Percentiles rank a stretch among this genome's conserved stretches.
Conservation (phyloP, 176 grass and related monocot genomes). For the Poa pratensis region DNA sequence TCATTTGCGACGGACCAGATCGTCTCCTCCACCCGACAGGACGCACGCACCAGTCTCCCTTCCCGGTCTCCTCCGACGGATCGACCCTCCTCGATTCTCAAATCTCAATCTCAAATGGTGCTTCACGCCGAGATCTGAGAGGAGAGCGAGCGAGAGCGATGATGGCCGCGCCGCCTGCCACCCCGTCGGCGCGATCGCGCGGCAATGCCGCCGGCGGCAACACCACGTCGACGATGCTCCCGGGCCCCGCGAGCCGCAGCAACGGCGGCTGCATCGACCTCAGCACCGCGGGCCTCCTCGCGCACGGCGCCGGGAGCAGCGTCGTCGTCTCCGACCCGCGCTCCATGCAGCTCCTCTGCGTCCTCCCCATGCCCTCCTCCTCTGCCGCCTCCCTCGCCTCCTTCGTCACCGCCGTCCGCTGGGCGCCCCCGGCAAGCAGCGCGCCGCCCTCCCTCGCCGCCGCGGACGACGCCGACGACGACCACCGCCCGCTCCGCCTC, state of each 20-base stretch:
- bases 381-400: slow-evolving; percentile 54
- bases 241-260: slow-evolving; percentile 78
- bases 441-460: slow-evolving; percentile 37
- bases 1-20: slow-evolving; percentile 15
- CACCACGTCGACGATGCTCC: slow-evolving; percentile 63
- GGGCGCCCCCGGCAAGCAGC: slow-evolving; percentile 29
- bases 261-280: slow-evolving; percentile 90
- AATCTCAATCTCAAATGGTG: slow-evolving; percentile 50
- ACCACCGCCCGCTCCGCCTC: slow-evolving; percentile 66
- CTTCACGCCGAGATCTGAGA: slow-evolving; percentile 41
- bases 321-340: slow-evolving; percentile 81
- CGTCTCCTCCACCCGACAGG: background rate
- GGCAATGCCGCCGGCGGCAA: slow-evolving; percentile 43
- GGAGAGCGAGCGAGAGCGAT: slow-evolving; percentile 11
- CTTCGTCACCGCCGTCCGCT: slow-evolving; percentile 58
- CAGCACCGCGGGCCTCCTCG: slow-evolving; percentile 81
- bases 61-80: slow-evolving; percentile 14
- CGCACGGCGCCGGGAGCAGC: slow-evolving; percentile 92
- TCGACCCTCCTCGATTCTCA: slow-evolving; percentile 19
- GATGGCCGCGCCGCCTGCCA: slow-evolving; percentile 34
- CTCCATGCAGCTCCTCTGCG: slow-evolving; percentile 90
- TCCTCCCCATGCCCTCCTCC: slow-evolving; percentile 82
- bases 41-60: slow-evolving; percentile 18
- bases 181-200: slow-evolving; percentile 43
- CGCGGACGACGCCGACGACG: slow-evolving; percentile 33